A percentile compares a stretch with the other conserved stretches of the same genome.
These are phyloP conservation scores for Sarocladium oryzae DNA, from an alignment of 2,329 filamentous ascomycete genomes.

Conservation along the genomic window DNA sequence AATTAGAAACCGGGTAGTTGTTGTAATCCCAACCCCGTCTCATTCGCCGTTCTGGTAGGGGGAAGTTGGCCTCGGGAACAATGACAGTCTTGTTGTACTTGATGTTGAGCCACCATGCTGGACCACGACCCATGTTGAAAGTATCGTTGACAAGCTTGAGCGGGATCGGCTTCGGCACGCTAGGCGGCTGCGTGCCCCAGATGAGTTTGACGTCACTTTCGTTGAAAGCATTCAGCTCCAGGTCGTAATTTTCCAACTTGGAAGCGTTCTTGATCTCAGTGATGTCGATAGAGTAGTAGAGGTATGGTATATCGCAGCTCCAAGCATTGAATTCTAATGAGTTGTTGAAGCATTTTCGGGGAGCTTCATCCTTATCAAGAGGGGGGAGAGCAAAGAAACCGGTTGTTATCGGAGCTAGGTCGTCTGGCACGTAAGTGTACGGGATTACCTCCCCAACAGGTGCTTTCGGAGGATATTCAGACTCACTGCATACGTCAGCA, in stretches of 20 bases:
- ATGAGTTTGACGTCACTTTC: conserved; percentile 28
- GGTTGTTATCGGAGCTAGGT: conserved; percentile 35
- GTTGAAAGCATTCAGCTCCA: conserved; percentile 31
- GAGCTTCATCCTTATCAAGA: conserved; percentile 40
- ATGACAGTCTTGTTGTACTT: conserved; percentile 52
- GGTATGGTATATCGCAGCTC: conserved; percentile 51
- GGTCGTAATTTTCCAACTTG: conserved; percentile 32
- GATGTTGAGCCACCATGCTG: conserved; percentile 48
- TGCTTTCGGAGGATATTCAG: conserved; percentile 22
- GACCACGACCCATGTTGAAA: conserved; percentile 39
- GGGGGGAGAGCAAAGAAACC: conserved; percentile 53
- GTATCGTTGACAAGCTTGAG: conserved; percentile 47
- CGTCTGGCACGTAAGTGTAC: conserved; percentile 41
- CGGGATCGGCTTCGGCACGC: conserved; percentile 28
- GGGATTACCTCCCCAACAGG: conserved; percentile 42
- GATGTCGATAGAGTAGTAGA: conserved; percentile 38
- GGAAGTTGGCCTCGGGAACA: conserved; percentile 36
- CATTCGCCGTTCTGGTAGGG: conserved; percentile 14
- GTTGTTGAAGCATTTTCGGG: conserved; percentile 52
- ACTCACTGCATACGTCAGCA: conserved; percentile 13
- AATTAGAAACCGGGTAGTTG: conserved; percentile 12
- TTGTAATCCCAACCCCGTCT: conserved; percentile 22
- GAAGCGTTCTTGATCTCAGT: conserved; percentile 18
- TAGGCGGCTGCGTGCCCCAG: conserved; percentile 50
- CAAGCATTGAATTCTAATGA: conserved; percentile 51